Evolutionary conservation across 257 asterid species (phyloP).

Genomic region (Gentiana straminea): DNA sequence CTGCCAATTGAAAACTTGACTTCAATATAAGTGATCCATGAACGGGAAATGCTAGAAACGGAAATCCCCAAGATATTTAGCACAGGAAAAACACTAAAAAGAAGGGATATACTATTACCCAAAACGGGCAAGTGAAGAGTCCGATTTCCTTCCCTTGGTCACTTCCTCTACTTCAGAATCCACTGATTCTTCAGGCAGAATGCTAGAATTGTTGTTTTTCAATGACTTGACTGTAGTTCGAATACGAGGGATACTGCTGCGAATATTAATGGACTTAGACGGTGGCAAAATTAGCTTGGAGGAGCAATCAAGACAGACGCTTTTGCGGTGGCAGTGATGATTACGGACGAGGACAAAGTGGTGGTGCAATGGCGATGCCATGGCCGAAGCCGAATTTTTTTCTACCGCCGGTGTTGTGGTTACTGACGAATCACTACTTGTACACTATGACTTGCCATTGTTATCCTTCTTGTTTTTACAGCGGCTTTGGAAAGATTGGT

Average conservation of each 20-base stretch:
- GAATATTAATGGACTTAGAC: slow-evolving; percentile 13
- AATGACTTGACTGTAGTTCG: slow-evolving; percentile 23
- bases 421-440: too few relatives aligned
- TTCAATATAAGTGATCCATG: background rate
- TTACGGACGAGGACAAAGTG: slow-evolving; percentile 12
- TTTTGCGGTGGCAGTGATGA: background rate
- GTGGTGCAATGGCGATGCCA: slow-evolving; percentile 1
- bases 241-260: slow-evolving; percentile 14
- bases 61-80: background rate
- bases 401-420: too few relatives aligned
- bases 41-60: background rate
- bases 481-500: too few relatives aligned
- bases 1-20: slow-evolving; percentile 26
- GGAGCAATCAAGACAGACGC: slow-evolving; percentile 8
- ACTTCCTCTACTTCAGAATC: slow-evolving; percentile 12
- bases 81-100: background rate
- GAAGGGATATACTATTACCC: slow-evolving; percentile 13
- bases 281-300: slow-evolving; percentile 9
- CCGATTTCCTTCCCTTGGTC: slow-evolving; percentile 1
- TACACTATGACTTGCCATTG: too few relatives aligned
- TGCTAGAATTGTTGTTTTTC: slow-evolving; percentile 21
- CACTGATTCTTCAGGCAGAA: slow-evolving; percentile 9
- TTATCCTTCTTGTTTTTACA: too few relatives aligned
- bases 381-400: too few relatives aligned
- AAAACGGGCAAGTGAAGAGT: slow-evolving; percentile 18